Evolutionary conservation across 1,284 basidiomycete species (phyloP), one percentile per base, ranked within the genome.

Genomic region (Fomes fomentarius): DNA sequence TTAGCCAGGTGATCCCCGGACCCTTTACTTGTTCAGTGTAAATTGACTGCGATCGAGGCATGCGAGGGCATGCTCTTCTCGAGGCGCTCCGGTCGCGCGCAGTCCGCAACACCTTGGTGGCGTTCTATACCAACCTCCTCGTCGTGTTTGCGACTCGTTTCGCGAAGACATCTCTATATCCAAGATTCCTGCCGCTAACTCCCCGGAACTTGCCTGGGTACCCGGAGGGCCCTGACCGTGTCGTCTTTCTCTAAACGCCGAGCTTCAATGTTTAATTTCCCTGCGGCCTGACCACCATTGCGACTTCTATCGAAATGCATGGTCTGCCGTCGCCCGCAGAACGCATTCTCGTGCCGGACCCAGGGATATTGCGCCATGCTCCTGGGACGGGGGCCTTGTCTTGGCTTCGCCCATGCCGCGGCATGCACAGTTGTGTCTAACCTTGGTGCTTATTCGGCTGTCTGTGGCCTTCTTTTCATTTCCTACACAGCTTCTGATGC

Each of bases 381-480:
- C 6, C 11, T 45, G 30, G 43, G 38, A 24, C 38, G 9, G 17
- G 15, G n/a, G 10, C 15, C 21, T 38, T 10, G 17, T 1, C 35
- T n/a, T n/a, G n/a, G n/a, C n/a, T n/a, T n/a, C n/a, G n/a, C n/a
- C n/a, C n/a, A n/a, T n/a, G 22, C 35, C 35, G 37, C 43, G 28
- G 24, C 15, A 33, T 45, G 35, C 24, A 28, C 28, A 26, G 19
- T 37, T 52, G 44, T 31, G 44, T 39, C 21, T 41, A 52, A 37
- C 38, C 25, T 34, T 39, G 26, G 50, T 52, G 45, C 44, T 52
- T 52, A 22, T 47, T 47, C 51, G 51, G 44, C 24, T 47, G 45
- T 21, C 15, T 28, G 34, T 39, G 17, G 14, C 8, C 38, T 35
- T 28, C 26, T 22, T 28, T 17, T 22, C 17, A 22, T 26, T 49